A percentile compares a stretch with the other conserved stretches of the same genome.
phyloP scores from a whole-genome alignment of 2,329 filamentous ascomycete genomes.

The Aaosphaeria pasadenensis region DNA sequence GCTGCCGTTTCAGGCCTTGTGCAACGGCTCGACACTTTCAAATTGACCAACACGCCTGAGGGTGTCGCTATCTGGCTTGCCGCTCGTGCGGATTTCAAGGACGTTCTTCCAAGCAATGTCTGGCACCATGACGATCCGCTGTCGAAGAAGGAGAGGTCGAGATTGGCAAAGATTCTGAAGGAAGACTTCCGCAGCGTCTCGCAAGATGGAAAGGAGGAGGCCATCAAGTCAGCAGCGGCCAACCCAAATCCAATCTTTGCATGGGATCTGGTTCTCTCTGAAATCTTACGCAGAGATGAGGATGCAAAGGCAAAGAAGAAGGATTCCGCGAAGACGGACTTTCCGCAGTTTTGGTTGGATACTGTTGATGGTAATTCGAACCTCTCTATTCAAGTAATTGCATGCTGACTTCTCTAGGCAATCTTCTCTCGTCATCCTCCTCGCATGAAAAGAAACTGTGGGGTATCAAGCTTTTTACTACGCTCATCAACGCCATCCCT shows the following conservation, averaged over 20 bases:
- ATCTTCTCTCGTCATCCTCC: constrained; percentile 76
- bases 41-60: constrained; percentile 77
- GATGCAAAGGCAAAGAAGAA: constrained; percentile 20
- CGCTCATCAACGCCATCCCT: constrained; percentile 60
- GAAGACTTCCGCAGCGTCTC: constrained; percentile 61
- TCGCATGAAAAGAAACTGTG: constrained; percentile 89
- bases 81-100: constrained; percentile 60
- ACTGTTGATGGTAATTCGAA: constrained; percentile 75
- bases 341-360: constrained; percentile 79
- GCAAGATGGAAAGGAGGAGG: constrained; percentile 43
- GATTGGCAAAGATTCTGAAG: constrained; percentile 74
- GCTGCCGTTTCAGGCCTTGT: constrained; percentile 62
- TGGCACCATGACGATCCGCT: constrained; percentile 76
- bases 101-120: constrained; percentile 64
- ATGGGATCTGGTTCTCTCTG: constrained; percentile 74
- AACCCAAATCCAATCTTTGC: constrained; percentile 81
- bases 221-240: constrained; percentile 67
- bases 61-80: constrained; percentile 86
- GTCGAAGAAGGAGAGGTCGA: constrained; percentile 62
- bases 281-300: constrained; percentile 27
- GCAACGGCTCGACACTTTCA: constrained; percentile 59
- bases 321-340: constrained; percentile 41
- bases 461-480: constrained; percentile 84
- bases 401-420: constrained; percentile 53
- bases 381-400: neutral